phyloP scores from a whole-genome alignment of 2,329 filamentous ascomycete genomes.

The Arachnomyces sp. region DNA sequence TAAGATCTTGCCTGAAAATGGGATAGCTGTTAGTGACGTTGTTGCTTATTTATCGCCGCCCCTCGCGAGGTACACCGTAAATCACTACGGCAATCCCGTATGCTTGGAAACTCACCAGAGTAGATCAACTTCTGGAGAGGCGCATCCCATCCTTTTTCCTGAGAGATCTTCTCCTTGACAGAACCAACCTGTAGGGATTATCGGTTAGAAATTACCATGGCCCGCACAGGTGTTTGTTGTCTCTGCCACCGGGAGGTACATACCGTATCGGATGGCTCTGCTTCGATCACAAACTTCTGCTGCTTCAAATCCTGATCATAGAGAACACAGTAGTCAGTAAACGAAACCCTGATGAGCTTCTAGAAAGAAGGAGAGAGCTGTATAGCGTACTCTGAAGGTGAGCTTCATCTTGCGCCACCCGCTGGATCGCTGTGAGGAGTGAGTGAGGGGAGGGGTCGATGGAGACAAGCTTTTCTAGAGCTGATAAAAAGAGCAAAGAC shows the following conservation, averaged over 20 bases:
- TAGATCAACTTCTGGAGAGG: conserved; percentile 94
- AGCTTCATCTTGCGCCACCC: conserved; percentile 13
- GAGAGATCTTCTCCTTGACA: conserved; percentile 86
- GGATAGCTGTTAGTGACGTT: conserved; percentile 2
- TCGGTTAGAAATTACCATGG: not conserved
- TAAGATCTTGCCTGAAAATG: conserved; percentile 76
- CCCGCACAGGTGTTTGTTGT: not conserved
- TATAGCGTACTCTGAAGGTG: conserved; percentile 14
- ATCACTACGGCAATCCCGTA: not conserved
- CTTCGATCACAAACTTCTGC: conserved; percentile 94
- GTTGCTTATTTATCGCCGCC: not conserved
- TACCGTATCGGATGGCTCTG: conserved; percentile 88
- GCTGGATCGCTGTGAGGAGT: not conserved
- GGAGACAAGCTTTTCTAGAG: too few species aligned
- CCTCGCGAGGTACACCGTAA: not conserved
- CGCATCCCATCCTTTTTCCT: conserved; percentile 90
- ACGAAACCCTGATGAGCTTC: too few species aligned
- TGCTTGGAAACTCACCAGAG: conserved; percentile 59
- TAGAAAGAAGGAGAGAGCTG: not conserved
- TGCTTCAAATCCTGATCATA: conserved; percentile 81
- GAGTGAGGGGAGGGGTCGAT: too few species aligned
- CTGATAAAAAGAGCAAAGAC: too few species aligned
- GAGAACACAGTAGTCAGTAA: conserved; percentile 1
- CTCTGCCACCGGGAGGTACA: conserved; percentile 28
- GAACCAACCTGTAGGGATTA: conserved; percentile 62